Conservation (phyloP, 73 alveolate species). For the Blepharisma japonicum region DNA sequence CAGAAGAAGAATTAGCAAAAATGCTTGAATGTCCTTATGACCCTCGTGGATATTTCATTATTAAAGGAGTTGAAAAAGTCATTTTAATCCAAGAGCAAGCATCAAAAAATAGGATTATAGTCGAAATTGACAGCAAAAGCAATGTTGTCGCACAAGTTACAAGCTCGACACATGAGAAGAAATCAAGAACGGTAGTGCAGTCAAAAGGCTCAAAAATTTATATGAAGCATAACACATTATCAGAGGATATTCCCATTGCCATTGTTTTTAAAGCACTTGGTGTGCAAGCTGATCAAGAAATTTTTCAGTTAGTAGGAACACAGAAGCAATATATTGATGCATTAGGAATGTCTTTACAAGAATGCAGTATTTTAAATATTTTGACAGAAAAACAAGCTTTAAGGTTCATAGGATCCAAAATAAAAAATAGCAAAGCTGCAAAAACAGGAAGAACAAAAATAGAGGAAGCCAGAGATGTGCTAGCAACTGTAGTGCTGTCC, state of each 20-base stretch:
- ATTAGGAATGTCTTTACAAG: conserved; percentile 69
- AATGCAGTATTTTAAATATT: conserved; percentile 64
- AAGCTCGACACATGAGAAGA: conserved; percentile 86
- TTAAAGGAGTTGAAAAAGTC: conserved; percentile 96
- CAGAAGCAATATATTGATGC: conserved; percentile 65
- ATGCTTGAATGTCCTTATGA: conserved; percentile 95
- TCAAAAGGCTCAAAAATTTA: conserved; percentile 72
- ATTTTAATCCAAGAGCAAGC: conserved; percentile 91
- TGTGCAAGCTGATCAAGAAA: conserved; percentile 95
- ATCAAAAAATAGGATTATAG: conserved; percentile 94
- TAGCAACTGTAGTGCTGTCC: conserved; percentile 68
- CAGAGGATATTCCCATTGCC: conserved; percentile 90
- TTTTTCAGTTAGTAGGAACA: conserved; percentile 92
- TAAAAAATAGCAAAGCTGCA: conserved; percentile 52
- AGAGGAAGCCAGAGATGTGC: conserved; percentile 76
- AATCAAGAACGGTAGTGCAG: conserved; percentile 82
- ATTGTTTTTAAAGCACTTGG: conserved; percentile 96
- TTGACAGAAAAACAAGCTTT: conserved; percentile 82
- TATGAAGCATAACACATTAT: conserved; percentile 77
- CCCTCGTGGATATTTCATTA: conserved; percentile 97
- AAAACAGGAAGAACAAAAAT: conserved; percentile 49
- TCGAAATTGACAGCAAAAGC: conserved; percentile 86
- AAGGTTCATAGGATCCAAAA: conserved; percentile 69
- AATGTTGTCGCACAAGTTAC: conserved; percentile 81
- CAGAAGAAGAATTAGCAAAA: conserved; percentile 66